Conservation (phyloP, 177 flowering plant genomes). For the Vitis hybrid region DNA sequence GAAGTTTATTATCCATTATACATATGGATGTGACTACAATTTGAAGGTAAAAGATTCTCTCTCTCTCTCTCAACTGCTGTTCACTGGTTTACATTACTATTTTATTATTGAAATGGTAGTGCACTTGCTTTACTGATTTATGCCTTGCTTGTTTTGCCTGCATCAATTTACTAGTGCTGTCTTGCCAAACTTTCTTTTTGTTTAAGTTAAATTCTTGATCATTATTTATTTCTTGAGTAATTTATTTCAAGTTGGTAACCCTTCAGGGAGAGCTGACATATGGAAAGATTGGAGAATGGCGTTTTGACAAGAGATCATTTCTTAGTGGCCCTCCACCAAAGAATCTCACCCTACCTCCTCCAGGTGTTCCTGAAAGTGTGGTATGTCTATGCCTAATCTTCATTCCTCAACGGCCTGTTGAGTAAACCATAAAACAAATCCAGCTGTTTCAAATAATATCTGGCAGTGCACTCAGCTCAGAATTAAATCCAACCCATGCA, state of each 20-base stretch:
- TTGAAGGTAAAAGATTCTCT: slow-evolving; percentile 53
- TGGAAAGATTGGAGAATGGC: slow-evolving; percentile 92
- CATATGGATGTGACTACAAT: slow-evolving; percentile 89
- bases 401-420: not conserved
- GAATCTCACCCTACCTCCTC: slow-evolving; percentile 84
- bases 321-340: slow-evolving; percentile 77
- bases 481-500: too few species aligned
- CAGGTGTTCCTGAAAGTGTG: slow-evolving; percentile 98
- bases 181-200: too few species aligned
- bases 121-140: too few species aligned
- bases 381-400: slow-evolving; percentile 41
- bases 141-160: too few species aligned
- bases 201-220: not conserved
- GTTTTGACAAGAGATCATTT: slow-evolving; percentile 93
- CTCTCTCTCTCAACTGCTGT: too few species aligned
- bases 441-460: too few species aligned
- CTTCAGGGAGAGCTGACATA: slow-evolving; percentile 88
- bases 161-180: too few species aligned
- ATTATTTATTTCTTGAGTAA: not conserved
- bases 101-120: too few species aligned
- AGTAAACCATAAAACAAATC: too few species aligned
- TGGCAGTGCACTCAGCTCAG: too few species aligned
- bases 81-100: too few species aligned
- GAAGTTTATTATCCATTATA: slow-evolving; percentile 77
- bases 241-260: not conserved